These are phyloP conservation scores for Leavenworthia alabamica DNA, from an alignment of 345 rosid genomes.

Conservation along the genomic window DNA sequence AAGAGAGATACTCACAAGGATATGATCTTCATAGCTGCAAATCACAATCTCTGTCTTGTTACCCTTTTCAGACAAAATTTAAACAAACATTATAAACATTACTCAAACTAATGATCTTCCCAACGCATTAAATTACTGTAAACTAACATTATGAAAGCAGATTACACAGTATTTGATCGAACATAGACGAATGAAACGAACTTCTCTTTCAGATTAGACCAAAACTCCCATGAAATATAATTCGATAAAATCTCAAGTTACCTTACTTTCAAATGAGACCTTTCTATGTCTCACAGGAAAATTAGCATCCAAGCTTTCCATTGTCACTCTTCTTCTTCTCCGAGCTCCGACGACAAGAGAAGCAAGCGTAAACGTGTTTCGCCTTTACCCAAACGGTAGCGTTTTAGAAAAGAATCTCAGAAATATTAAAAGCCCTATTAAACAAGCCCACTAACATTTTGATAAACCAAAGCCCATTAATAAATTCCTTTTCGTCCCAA, in stretches of 20 bases:
- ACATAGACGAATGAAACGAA: neutral
- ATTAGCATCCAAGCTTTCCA: too few relatives aligned
- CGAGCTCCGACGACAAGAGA: too few relatives aligned
- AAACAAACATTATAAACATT: neutral
- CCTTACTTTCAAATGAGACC: constrained; percentile 47
- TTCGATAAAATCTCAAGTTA: constrained; percentile 12
- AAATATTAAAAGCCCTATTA: too few relatives aligned
- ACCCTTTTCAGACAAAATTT: constrained; percentile 43
- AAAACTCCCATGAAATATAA: neutral
- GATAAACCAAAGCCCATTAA: too few relatives aligned
- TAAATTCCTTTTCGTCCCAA: too few relatives aligned
- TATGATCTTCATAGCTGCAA: constrained; percentile 69
- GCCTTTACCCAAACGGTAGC: too few relatives aligned
- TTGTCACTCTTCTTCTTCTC: too few relatives aligned
- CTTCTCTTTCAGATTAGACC: neutral
- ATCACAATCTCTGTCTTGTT: constrained; percentile 74
- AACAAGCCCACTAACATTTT: too few relatives aligned
- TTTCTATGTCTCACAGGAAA: too few relatives aligned
- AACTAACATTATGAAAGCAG: neutral
- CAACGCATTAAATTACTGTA: neutral
- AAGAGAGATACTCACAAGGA: constrained; percentile 74
- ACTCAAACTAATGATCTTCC: neutral
- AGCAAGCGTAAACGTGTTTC: too few relatives aligned
- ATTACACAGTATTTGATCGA: neutral
- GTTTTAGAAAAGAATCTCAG: too few relatives aligned